A percentile compares a stretch with the other conserved stretches of the same genome.
These are phyloP conservation scores for Ogataea hybrid DNA, from an alignment of 1,139 yeast species.

Conservation along the genomic window DNA sequence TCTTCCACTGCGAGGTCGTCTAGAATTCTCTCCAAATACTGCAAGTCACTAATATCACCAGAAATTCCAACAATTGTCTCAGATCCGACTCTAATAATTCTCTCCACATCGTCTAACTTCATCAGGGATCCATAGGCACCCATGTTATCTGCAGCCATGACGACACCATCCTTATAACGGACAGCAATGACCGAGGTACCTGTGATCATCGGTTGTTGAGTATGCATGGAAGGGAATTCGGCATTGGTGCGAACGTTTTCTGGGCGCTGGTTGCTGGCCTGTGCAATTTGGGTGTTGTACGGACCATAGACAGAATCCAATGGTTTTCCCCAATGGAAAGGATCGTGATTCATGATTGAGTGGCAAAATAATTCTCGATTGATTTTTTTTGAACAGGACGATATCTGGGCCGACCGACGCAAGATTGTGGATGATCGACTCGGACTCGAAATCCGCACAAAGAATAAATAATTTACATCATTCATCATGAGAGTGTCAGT, in stretches of 20 bases:
- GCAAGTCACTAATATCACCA: slow-evolving; percentile 95
- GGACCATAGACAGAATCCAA: slow-evolving; percentile 74
- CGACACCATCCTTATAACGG: slow-evolving; percentile 86
- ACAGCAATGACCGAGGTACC: slow-evolving; percentile 94
- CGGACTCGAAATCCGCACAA: slow-evolving; percentile 10
- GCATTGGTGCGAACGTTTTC: slow-evolving; percentile 24
- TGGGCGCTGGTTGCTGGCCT: slow-evolving; percentile 37
- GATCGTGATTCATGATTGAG: slow-evolving; percentile 84
- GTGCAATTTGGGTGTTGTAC: slow-evolving; percentile 71
- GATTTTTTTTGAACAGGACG: slow-evolving; percentile 46
- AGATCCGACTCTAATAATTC: slow-evolving; percentile 78
- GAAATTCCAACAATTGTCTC: slow-evolving; percentile 90
- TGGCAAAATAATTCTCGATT: slow-evolving; percentile 10
- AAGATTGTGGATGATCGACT: slow-evolving; percentile 1
- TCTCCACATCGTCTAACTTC: slow-evolving; percentile 80
- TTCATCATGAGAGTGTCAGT: slow-evolving; percentile 35
- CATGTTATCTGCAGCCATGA: slow-evolving; percentile 92
- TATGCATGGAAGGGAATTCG: slow-evolving; percentile 70
- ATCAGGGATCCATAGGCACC: slow-evolving; percentile 94
- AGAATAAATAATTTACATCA: slow-evolving; percentile 1
- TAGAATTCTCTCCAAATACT: slow-evolving; percentile 70
- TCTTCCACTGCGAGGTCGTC: slow-evolving; percentile 80
- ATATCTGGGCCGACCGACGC: slow-evolving; percentile 7
- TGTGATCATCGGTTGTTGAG: slow-evolving; percentile 93
- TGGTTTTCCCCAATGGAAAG: slow-evolving; percentile 95